Conservation (phyloP, 192 early-diverging fungal genomes). For the Radiomyces spectabilis region DNA sequence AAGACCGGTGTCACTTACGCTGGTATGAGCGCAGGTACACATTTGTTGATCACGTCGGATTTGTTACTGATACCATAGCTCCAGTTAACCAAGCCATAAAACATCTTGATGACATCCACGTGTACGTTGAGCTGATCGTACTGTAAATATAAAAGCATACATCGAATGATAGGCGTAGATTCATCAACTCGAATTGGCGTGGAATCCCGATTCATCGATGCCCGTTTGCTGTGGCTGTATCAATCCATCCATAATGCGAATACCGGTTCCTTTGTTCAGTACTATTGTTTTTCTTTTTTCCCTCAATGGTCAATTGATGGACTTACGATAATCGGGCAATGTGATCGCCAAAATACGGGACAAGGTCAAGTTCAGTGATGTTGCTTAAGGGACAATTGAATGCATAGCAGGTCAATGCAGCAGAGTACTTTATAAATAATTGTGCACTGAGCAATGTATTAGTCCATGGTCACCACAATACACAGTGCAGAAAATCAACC, state of each 20-base stretch:
- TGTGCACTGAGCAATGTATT: slow-evolving; percentile 12
- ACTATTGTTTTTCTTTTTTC: too few species aligned
- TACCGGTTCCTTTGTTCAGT: too few species aligned
- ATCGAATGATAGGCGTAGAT: slow-evolving; percentile 22
- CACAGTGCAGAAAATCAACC: background rate
- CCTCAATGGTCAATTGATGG: too few species aligned
- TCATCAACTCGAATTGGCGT: slow-evolving; percentile 13
- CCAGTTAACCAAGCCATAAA: slow-evolving; percentile 35
- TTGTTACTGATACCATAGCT: slow-evolving; percentile 33
- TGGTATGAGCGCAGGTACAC: slow-evolving; percentile 35
- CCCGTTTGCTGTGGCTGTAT: slow-evolving; percentile 5
- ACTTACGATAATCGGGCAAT: slow-evolving; percentile 15
- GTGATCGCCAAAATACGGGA: slow-evolving; percentile 17
- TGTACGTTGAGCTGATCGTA: slow-evolving; percentile 28
- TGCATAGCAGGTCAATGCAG: slow-evolving; percentile 29
- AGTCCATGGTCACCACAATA: background rate
- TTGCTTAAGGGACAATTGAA: slow-evolving; percentile 31
- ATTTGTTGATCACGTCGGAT: slow-evolving; percentile 37
- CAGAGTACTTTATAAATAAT: slow-evolving; percentile 35
- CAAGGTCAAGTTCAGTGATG: slow-evolving; percentile 28
- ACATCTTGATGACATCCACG: slow-evolving; percentile 34
- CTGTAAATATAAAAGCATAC: slow-evolving; percentile 27
- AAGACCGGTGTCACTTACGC: slow-evolving; percentile 27
- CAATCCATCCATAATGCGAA: background rate
- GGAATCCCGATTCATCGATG: slow-evolving; percentile 10